Evolutionary conservation across 495 filamentous ascomycete species (phyloP), one percentile per base, ranked within the genome.

Genomic region (Aspergillus olivimuriae): DNA sequence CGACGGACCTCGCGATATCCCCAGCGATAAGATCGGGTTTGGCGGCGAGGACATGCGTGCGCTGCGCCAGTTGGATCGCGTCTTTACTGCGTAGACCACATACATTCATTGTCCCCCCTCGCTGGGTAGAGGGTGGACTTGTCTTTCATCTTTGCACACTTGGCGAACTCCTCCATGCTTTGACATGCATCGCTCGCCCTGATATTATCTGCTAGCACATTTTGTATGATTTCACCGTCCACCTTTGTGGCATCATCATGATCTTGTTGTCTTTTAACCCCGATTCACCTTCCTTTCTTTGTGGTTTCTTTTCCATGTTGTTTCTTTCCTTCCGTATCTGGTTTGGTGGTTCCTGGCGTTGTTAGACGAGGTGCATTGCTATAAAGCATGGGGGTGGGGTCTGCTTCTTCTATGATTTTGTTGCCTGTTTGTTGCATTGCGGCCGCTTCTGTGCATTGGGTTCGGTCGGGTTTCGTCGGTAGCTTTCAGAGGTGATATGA

Each of bases 21-120:
- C 79, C 12, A 76, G 70, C 39, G 77, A 81, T 44, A 83, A 82
- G 55, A 65, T 82, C 21, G 72, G 72, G 20, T 83, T 78, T 49
- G 62, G 64, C 28, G 73, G 75, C 6, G 83, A 87, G 53, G 84
- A 87, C 47, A 74, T 74, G 51, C 63, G 81, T 39, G 81, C 81
- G 1, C 64, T 88, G 32, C 73, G 77, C 42, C 77, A 82, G 39
- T 63, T 89, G 37, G 79, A 89, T 57, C 64, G 68, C 11, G 68
- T 70, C 2, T 73, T 73, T 39, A 69, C 56, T 10, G 58, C 58
- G 19, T 66, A 47, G 53, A 32, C 4, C 0, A 17, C 33, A 21
- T 31, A n/a, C n/a, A n/a, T n/a, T n/a, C n/a, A n/a, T n/a, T n/a
- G n/a, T n/a, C n/a, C n/a, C n/a, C n/a, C n/a, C n/a, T n/a, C n/a